Conservation (phyloP, 176 grass and related monocot species). For the Triticum turgidum region DNA sequence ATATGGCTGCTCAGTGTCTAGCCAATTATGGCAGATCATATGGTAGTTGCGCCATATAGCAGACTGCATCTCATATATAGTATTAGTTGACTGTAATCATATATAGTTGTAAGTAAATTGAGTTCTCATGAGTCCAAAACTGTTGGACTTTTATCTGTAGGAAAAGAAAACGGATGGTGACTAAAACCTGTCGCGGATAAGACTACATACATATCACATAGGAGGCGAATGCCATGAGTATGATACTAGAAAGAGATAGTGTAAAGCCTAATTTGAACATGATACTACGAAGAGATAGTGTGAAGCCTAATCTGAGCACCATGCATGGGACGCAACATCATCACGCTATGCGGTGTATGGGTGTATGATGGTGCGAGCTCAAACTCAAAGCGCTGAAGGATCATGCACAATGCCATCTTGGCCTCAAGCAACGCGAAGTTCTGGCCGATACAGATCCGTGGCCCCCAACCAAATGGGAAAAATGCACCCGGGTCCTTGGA, state of each 20-base stretch:
- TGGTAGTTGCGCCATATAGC: too few relatives aligned
- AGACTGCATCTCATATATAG: not conserved
- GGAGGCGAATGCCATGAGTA: not conserved
- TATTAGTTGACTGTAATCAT: not conserved
- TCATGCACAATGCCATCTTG: not conserved
- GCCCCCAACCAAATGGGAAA: not conserved
- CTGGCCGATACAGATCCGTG: not conserved
- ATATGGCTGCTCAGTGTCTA: not conserved
- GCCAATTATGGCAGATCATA: not conserved
- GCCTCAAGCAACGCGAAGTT: not conserved
- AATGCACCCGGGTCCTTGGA: not conserved
- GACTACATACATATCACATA: not conserved
- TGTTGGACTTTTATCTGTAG: not conserved
- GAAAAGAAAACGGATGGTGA: not conserved
- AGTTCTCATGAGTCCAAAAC: not conserved
- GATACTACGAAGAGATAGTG: not conserved
- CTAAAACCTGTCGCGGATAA: not conserved
- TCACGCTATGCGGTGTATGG: not conserved
- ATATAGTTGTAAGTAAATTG: not conserved
- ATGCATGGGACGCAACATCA: not conserved
- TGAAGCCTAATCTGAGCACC: not conserved
- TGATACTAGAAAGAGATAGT: not conserved
- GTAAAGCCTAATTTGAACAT: not conserved
- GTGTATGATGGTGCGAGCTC: not conserved
- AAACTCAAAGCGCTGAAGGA: not conserved